These are phyloP conservation scores for Acrodontium crateriforme DNA, from an alignment of 2,329 filamentous ascomycete species.

Conservation along the genomic window DNA sequence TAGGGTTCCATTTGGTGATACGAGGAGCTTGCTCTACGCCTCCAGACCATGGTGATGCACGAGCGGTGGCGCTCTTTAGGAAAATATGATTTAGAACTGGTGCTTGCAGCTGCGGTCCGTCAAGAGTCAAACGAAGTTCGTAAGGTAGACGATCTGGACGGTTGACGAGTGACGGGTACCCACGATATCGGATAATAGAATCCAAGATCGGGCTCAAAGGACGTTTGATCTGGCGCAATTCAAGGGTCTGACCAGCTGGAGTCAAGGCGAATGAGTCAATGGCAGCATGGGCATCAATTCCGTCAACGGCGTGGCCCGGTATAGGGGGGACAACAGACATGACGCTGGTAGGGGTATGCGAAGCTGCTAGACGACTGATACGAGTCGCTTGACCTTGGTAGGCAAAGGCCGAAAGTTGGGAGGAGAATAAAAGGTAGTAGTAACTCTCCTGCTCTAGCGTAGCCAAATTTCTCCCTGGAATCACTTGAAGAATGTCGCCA, in stretches of 20 bases:
- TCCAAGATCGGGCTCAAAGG: slow-evolving; percentile 22
- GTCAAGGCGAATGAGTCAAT: slow-evolving; percentile 37
- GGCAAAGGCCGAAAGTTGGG: slow-evolving; percentile 41
- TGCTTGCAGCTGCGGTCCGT: slow-evolving; percentile 18
- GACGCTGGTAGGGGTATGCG: slow-evolving; percentile 28
- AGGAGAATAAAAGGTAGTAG: slow-evolving; percentile 59
- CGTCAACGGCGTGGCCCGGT: slow-evolving; percentile 29
- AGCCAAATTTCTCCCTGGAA: slow-evolving; percentile 49
- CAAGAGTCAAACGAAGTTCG: slow-evolving; percentile 21
- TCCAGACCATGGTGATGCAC: slow-evolving; percentile 17
- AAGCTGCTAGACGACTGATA: slow-evolving; percentile 35
- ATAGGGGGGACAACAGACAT: slow-evolving; percentile 30
- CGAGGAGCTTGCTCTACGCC: slow-evolving; percentile 11
- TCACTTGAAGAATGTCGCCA: slow-evolving; percentile 42
- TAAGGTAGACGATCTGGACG: slow-evolving; percentile 16
- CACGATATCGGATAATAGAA: slow-evolving; percentile 24
- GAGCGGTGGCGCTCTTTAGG: slow-evolving; percentile 9
- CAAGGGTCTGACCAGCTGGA: slow-evolving; percentile 26
- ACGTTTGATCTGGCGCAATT: slow-evolving; percentile 22
- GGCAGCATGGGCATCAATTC: slow-evolving; percentile 31
- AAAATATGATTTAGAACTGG: slow-evolving; percentile 14
- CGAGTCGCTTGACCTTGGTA: slow-evolving; percentile 45
- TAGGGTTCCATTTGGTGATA: slow-evolving; percentile 16
- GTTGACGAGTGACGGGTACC: slow-evolving; percentile 16
- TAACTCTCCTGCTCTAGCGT: slow-evolving; percentile 50